phyloP scores from a whole-genome alignment of 768 basidiomycete genomes.

The Trametes maxima region DNA sequence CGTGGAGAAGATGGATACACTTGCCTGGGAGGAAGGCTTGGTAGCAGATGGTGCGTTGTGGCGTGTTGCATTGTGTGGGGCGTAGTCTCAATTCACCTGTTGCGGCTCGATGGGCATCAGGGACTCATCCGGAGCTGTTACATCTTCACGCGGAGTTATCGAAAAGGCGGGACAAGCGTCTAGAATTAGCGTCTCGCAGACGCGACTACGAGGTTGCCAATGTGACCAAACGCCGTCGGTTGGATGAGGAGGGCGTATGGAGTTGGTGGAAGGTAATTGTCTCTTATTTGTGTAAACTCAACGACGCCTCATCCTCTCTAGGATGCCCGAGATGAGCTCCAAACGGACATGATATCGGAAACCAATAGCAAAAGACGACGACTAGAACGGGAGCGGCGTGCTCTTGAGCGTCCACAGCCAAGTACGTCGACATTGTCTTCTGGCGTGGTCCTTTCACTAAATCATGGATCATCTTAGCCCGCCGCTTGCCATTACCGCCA shows the following conservation, averaged over 20 bases:
- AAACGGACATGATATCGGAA: conserved; percentile 87
- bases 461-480: conserved; percentile 41
- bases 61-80: conserved; percentile 1
- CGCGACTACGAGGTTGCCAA: conserved; percentile 68
- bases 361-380: conserved; percentile 83
- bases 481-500: conserved; percentile 60
- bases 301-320: conserved; percentile 33
- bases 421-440: conserved; percentile 29
- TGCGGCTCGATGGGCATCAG: conserved; percentile 40
- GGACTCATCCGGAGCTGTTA: conserved; percentile 82
- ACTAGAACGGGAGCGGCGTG: conserved; percentile 83
- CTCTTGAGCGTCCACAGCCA: conserved; percentile 73
- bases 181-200: conserved; percentile 78
- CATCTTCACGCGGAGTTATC: conserved; percentile 81
- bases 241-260: conserved; percentile 82
- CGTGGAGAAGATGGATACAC: conserved; percentile 90
- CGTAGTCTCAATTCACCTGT: neutral
- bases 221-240: conserved; percentile 59
- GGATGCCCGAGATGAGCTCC: conserved; percentile 76
- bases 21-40: conserved; percentile 86
- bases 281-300: conserved; percentile 25
- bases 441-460: neutral
- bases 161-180: conserved; percentile 76
- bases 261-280: conserved; percentile 81
- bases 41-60: conserved; percentile 67